phyloP scores from a whole-genome alignment of 495 filamentous ascomycete genomes.

The Jackrogersella minutella region DNA sequence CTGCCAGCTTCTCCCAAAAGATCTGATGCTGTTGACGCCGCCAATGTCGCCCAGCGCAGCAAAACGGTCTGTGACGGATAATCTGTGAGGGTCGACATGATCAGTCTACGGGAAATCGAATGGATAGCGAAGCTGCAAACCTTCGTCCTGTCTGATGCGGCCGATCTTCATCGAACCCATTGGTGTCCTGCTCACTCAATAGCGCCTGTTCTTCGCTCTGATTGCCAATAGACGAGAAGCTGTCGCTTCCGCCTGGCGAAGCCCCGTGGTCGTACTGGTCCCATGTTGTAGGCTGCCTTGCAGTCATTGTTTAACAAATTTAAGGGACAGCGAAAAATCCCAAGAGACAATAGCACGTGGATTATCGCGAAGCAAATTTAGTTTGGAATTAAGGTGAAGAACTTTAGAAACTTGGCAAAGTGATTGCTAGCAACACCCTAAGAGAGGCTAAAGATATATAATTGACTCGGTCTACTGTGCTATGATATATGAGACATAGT shows the following conservation, averaged over 20 bases:
- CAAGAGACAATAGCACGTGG: not conserved
- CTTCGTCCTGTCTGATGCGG: conserved; percentile 50
- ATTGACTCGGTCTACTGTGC: not conserved
- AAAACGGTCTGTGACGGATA: conserved; percentile 78
- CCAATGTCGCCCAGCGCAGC: conserved; percentile 77
- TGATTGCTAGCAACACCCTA: not conserved
- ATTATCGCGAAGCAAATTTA: not conserved
- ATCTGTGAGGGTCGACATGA: conserved; percentile 49
- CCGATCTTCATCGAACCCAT: conserved; percentile 45
- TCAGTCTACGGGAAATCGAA: conserved; percentile 13
- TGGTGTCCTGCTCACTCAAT: conserved; percentile 46
- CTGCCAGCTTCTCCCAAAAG: conserved; percentile 94
- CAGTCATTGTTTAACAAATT: conserved; percentile 27
- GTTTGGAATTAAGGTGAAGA: not conserved
- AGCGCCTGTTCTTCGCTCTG: conserved; percentile 52
- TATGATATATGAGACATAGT: not conserved
- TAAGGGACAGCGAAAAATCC: not conserved
- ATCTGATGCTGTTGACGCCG: conserved; percentile 92
- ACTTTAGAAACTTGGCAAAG: not conserved
- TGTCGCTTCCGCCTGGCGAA: conserved; percentile 48
- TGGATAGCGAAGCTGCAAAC: conserved; percentile 21
- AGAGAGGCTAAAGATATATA: conserved; percentile 5
- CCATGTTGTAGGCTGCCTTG: conserved; percentile 61
- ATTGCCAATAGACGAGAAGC: conserved; percentile 46
- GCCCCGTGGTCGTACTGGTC: conserved; percentile 55